Evolutionary conservation across 2,329 filamentous ascomycete genomes (phyloP).

Genomic region (Monilinia aucupariae): DNA sequence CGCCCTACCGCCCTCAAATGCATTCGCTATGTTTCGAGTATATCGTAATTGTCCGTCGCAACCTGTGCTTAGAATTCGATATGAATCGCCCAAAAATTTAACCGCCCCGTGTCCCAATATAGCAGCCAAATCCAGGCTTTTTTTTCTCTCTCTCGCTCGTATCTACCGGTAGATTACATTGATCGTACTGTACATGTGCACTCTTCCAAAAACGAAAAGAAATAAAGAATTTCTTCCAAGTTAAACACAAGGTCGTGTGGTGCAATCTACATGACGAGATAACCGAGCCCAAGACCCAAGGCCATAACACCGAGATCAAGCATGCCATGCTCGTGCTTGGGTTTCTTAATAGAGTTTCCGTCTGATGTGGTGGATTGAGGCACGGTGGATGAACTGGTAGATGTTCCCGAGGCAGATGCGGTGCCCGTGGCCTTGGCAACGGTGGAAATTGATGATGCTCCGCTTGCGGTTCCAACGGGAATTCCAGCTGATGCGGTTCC

Average conservation of each 20-base stretch:
- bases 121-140: background rate
- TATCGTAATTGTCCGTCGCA: constrained; percentile 5
- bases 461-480: constrained; percentile 15
- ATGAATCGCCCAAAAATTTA: background rate
- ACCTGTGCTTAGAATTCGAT: background rate
- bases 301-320: constrained; percentile 31
- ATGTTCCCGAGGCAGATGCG: background rate
- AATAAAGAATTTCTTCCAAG: too few relatives aligned
- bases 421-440: constrained; percentile 2
- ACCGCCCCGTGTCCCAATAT: background rate
- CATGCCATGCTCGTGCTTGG: constrained; percentile 29
- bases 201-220: background rate
- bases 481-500: background rate
- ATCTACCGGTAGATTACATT: background rate
- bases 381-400: background rate
- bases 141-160: background rate
- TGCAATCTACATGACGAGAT: constrained; percentile 32
- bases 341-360: constrained; percentile 20
- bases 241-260: too few relatives aligned
- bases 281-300: constrained; percentile 33
- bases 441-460: constrained; percentile 16
- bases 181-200: background rate
- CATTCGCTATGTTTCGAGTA: background rate
- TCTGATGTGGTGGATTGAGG: constrained; percentile 28
- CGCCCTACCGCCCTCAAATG: too few relatives aligned